Evolutionary conservation across 2,329 filamentous ascomycete genomes (phyloP).

Genomic region (Fusarium sp.): DNA sequence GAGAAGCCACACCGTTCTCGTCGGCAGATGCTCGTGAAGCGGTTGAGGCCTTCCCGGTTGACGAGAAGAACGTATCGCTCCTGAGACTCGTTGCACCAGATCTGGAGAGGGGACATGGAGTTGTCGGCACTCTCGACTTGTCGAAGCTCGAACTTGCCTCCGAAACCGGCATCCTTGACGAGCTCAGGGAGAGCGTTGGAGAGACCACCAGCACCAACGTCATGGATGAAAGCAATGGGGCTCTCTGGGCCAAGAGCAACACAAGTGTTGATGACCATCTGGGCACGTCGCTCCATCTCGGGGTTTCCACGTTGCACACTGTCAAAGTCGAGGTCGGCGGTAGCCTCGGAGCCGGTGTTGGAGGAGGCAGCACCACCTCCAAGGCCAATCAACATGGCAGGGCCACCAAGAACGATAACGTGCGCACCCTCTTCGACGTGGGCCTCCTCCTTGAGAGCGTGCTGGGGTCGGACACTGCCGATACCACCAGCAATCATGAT

Average conservation of each 20-base stretch:
- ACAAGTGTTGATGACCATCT: slow-evolving; percentile 98
- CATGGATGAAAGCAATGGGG: slow-evolving; percentile 96
- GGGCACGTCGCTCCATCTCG: slow-evolving; percentile 93
- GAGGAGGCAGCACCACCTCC: slow-evolving; percentile 96
- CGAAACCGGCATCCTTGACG: slow-evolving; percentile 90
- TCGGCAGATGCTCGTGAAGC: slow-evolving; percentile 75
- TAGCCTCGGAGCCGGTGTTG: slow-evolving; percentile 87
- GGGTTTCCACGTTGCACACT: slow-evolving; percentile 98
- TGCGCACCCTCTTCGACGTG: slow-evolving; percentile 89
- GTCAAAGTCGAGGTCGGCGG: slow-evolving; percentile 93
- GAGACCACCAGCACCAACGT: slow-evolving; percentile 91
- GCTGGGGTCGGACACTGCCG: slow-evolving; percentile 89
- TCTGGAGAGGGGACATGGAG: slow-evolving; percentile 91
- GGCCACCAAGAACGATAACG: slow-evolving; percentile 92
- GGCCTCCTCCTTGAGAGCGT: slow-evolving; percentile 85
- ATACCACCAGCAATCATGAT: slow-evolving; percentile 98
- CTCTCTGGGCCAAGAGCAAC: slow-evolving; percentile 84
- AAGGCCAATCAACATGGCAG: slow-evolving; percentile 97
- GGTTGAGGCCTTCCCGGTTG: slow-evolving; percentile 82
- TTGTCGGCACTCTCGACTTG: slow-evolving; percentile 91
- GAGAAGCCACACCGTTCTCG: slow-evolving; percentile 94
- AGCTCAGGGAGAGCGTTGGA: slow-evolving; percentile 80
- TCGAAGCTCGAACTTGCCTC: slow-evolving; percentile 92
- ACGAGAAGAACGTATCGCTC: slow-evolving; percentile 95
- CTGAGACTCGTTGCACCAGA: slow-evolving; percentile 98